Base-by-base conservation (phyloP, 2,329 filamentous ascomycete species). In the Calonectria henricotiae region DNA sequence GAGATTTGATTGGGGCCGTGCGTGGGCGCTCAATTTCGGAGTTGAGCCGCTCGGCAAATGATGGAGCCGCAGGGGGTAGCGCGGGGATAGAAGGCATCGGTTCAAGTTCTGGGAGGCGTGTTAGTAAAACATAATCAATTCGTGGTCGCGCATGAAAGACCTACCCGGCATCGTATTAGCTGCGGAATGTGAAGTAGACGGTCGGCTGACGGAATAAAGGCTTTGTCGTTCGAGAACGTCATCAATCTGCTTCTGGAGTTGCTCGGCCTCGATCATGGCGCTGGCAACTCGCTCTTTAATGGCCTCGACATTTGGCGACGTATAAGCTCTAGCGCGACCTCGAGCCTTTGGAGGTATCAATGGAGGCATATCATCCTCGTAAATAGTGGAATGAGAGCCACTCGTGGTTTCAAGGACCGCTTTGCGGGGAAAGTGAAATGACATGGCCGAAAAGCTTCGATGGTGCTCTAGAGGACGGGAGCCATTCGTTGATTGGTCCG, bases 141-240 rank as follows among this genome's bases (percentile, higher is more conserved):
- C 37, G 67, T 60, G 64, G 35, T 46, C 58, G 39, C 39, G 55
- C 71, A 30, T 70, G 68, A 69, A 71, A 46, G 64, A 67, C 79
- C 77, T 77, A 83, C 82, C 78, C 44, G 77, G 77, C 73, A 80
- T 68, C 2, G 76, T 78, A 43, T 70, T 73, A 44, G 78, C 77
- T 74, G 81, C 77, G 25, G 85, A 87, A 71, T 86, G 81, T 23
- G 85, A 81, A 44, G 86, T 90, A 47, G 87, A 87, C 37, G 88
- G 88, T 60, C 88, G 85, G 78, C 87, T 89, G 69, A 77, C 82
- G 20, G 84, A 73, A 72, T 89, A 91, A 39, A 90, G 80, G 78
- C 88, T 91, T 80, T 90, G 88, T 69, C 89, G 86, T 82, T 91
- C 88, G 27, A 90, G 86, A 25, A 89, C 83, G 62, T 88, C 85